phyloP scores from a whole-genome alignment of 352 stramenopile species.

The Phytopythium ostracodes region DNA sequence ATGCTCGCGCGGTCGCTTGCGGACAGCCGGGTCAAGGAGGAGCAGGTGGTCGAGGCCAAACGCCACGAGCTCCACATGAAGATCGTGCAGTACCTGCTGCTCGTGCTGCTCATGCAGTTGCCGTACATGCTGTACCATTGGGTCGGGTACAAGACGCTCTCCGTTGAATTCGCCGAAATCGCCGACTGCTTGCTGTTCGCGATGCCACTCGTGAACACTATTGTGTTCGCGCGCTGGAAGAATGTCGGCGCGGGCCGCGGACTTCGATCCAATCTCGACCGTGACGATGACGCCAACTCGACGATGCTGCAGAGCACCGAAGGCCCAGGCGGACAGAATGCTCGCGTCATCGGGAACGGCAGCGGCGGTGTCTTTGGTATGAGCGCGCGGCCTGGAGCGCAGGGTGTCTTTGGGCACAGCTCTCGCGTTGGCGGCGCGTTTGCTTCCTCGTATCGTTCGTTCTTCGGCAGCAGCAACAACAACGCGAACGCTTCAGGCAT shows the following conservation, averaged over 20 bases:
- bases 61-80: constrained; percentile 25
- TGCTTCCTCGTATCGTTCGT: constrained; percentile 30
- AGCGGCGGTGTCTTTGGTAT: background rate
- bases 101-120: constrained; percentile 40
- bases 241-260: background rate
- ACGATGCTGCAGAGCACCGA: constrained; percentile 9
- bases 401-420: constrained; percentile 6
- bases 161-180: constrained; percentile 27
- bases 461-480: constrained; percentile 33
- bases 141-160: constrained; percentile 20
- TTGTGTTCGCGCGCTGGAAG: constrained; percentile 31
- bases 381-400: constrained; percentile 5
- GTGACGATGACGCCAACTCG: constrained; percentile 7
- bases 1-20: constrained; percentile 9
- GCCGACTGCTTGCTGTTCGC: constrained; percentile 38
- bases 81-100: constrained; percentile 44
- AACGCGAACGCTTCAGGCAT: constrained; percentile 1
- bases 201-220: constrained; percentile 48
- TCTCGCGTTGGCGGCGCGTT: constrained; percentile 12
- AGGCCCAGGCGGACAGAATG: constrained; percentile 9
- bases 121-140: constrained; percentile 44
- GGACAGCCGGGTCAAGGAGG: constrained; percentile 5
- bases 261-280: background rate
- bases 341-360: constrained; percentile 10
- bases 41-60: background rate